Evolutionary conservation across 1,139 yeast genomes (phyloP), one percentile per base, ranked within the genome.

Genomic region (Meyerozyma elateridarum): DNA sequence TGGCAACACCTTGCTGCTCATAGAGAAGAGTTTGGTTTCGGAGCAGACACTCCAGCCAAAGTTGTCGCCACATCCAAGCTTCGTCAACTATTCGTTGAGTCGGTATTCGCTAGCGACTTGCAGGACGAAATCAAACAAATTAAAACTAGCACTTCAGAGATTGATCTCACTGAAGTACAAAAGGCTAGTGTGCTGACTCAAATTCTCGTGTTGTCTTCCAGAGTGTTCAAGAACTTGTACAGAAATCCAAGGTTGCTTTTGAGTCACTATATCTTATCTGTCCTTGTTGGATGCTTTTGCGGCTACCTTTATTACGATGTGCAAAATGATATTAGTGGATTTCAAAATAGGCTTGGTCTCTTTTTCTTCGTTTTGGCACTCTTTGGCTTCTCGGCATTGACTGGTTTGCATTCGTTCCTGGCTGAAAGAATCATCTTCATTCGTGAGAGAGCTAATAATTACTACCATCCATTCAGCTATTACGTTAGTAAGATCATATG

Each of bases 1-100:
- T 88, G 96, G 96, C 88, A 79, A 35, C 95, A 85, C 55, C 78
- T 68, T 52, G 95, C 95, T 0, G 73, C 73, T n/a, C 96, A 87
- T 51, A 65, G 95, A 34, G 89, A 83, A 45, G 94, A 84, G 41
- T 68, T 70, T 36, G 25, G 39, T 9, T 36, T 36, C 22, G 38
- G 36, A 9, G 42, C 47, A 14, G 38, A 45, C n/a, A 43, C 22
- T 13, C 33, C 35, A 12, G 13, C 37, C 27, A 13, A 32, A 20
- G 8, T 25, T 11, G 15, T 30, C 32, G 46, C 50, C 36, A 64
- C 45, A 40, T 69, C 51, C 40, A 59, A 50, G 48, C 57, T 57
- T 37, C 65, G 72, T 17, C 54, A 54, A 8, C 54, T 71, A 18
- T 79, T 67, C 48, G 57, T 49, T 32, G 76, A 64, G 41, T 78